Base-by-base conservation (phyloP, 768 basidiomycete species). In the Termitomyces sp. region DNA sequence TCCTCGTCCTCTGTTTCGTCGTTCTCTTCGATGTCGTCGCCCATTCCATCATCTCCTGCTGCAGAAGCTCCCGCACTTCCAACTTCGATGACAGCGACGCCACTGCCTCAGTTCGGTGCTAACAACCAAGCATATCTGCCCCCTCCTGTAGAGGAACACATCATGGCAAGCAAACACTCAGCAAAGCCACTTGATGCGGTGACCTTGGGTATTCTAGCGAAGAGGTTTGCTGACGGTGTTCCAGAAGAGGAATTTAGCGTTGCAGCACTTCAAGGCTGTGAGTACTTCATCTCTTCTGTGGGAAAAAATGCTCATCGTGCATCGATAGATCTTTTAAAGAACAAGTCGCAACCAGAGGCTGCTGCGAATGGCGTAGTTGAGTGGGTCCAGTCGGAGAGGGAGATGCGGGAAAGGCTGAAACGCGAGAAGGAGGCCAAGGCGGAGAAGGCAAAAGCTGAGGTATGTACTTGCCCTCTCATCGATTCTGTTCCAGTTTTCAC, bases 191-290 rank as follows among this genome's bases (percentile, higher is more conserved):
- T 92, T 59, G 84, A 86, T 65, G 81, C 79, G 55, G 74, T 74
- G 63, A 85, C 81, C 58, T 76, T 93, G 26, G 84, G 81, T 27
- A 64, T 71, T n/a, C 76, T 94, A 16, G 92, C 91, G 10, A 84
- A 88, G 74, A 66, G 76, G 58, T 95, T 95, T 65, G 90, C 91
- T 4, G 88, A 90, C 60, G 76, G 83, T 24, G 84, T 95, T 22
- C 92, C 94, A 0, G 88, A 92, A 37, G 86, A 88, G 41, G 88
- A 90, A 73, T 92, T 94, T 67, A 90, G 89, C 65, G 89, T 94
- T 55, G 93, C 94, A 20, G 88, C 91, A 56, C 76, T 97, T 54
- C 93, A 95, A 74, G 93, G 92, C 69, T 94, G 89, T 90, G 69
- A 81, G 89, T 85, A 36, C 12, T 27, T 65, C 60, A 63, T 64